Base-by-base conservation (phyloP, 495 filamentous ascomycete genomes). In the Talaromyces ruber region DNA sequence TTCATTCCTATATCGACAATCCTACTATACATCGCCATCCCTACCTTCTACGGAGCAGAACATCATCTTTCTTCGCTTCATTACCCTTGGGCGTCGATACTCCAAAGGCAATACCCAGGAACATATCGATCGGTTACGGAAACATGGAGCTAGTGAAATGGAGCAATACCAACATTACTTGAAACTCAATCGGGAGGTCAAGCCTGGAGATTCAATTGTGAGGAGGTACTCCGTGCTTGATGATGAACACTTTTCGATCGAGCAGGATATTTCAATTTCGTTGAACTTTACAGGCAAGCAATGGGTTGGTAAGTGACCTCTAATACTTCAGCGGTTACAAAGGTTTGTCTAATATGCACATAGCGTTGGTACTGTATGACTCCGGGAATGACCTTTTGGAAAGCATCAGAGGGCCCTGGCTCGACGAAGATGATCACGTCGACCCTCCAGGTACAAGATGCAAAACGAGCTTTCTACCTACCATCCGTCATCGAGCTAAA, bases 121-220 rank as follows among this genome's bases (percentile, higher is more conserved):
- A 21, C 52, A 63, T 7, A 22, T 61, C 7, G 53, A 56, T 29
- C 25, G 25, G 16, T 51, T 51, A 5, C 53, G 64, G 34, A 50
- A n/a, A 30, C 39, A 58, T 6, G 53, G 59, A 12, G 53, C 29
- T 54, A 47, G 24, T 24, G 43, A 39, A 29, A 63, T 64, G 67
- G 55, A 18, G 29, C 22, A 11, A 47, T 64, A 64, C 47, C 30
- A 30, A 18, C 58, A 65, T 59, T 22, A 65, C 24, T 61, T 61
- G n/a, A 64, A 25, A n/a, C 14, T 37, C 14, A 45, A 32, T 32
- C 34, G 34, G 34, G 34, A 39, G 34, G 32, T 51, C 28, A 21
- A 65, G 12, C 47, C 45, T 55, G 67, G 68, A 11, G 61, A 69
- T 43, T 72, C 70, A 1, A 67, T 72, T 16, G 66, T 72, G 1